Evolutionary conservation across 768 basidiomycete species (phyloP).

Genomic region (Suillus subluteus): DNA sequence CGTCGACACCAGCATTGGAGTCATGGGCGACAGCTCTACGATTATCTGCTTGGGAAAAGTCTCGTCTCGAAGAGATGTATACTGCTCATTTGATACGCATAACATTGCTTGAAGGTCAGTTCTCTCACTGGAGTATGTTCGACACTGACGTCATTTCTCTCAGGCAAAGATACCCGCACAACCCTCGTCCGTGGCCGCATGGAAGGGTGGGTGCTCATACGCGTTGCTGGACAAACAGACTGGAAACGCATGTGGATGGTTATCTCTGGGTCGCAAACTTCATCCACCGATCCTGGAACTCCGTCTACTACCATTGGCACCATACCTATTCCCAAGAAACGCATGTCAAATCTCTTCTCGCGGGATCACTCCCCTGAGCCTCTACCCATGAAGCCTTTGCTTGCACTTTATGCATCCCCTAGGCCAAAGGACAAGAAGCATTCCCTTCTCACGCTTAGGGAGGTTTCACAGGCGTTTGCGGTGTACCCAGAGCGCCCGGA

Average conservation of each 20-base stretch:
- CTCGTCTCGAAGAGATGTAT: slow-evolving; percentile 94
- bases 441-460: slow-evolving; percentile 66
- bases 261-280: slow-evolving; percentile 49
- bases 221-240: slow-evolving; percentile 95
- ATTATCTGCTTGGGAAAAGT: slow-evolving; percentile 92
- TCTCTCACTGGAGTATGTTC: slow-evolving; percentile 18
- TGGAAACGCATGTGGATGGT: slow-evolving; percentile 94
- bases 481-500: slow-evolving; percentile 97
- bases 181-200: slow-evolving; percentile 72
- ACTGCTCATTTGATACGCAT: slow-evolving; percentile 91
- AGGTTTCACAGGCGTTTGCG: slow-evolving; percentile 85
- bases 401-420: slow-evolving; percentile 63
- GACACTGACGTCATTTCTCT: slow-evolving; percentile 29
- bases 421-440: slow-evolving; percentile 79
- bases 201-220: slow-evolving; percentile 91
- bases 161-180: slow-evolving; percentile 55
- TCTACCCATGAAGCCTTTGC: slow-evolving; percentile 40
- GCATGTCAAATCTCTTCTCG: slow-evolving; percentile 68
- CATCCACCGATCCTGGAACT: slow-evolving; percentile 30
- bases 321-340: slow-evolving; percentile 39
- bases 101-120: slow-evolving; percentile 55
- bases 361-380: slow-evolving; percentile 44
- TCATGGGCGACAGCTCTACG: slow-evolving; percentile 94
- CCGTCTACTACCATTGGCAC: slow-evolving; percentile 18
- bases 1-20: slow-evolving; percentile 64